phyloP scores from a whole-genome alignment of 2,329 filamentous ascomycete genomes.

The Fusarium siculi region DNA sequence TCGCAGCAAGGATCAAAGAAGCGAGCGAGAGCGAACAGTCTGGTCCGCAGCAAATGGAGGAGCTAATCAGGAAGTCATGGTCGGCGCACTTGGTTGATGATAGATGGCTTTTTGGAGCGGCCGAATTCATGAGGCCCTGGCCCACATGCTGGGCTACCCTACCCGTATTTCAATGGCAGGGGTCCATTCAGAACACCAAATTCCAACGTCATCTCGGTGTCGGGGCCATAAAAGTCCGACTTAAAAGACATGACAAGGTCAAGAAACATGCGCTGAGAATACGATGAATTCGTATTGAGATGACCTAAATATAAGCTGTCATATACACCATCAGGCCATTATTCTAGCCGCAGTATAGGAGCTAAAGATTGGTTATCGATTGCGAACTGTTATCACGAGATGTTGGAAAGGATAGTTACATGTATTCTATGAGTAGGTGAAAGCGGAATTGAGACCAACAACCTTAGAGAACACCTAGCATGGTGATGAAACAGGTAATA shows the following conservation, averaged over 20 bases:
- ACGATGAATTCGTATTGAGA: conserved; percentile 18
- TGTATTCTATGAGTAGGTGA: not conserved
- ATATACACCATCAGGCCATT: too few species aligned
- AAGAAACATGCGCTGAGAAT: not conserved
- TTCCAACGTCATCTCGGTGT: conserved; percentile 42
- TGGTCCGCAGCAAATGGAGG: conserved; percentile 3
- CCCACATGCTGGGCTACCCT: conserved; percentile 31
- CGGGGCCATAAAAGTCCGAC: conserved; percentile 40
- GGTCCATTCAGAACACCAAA: conserved; percentile 20
- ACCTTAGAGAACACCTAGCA: not conserved
- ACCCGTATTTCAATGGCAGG: conserved; percentile 30
- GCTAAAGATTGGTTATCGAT: not conserved
- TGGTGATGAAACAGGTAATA: rapidly evolving
- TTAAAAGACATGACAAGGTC: not conserved
- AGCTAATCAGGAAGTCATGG: conserved; percentile 26
- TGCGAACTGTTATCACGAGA: not conserved
- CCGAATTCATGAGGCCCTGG: conserved; percentile 37
- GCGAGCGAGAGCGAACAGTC: conserved; percentile 23
- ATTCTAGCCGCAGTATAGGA: not conserved
- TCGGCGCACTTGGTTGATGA: conserved; percentile 27
- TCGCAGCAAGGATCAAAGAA: conserved; percentile 6
- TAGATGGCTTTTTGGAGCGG: conserved; percentile 40
- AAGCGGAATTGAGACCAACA: not conserved
- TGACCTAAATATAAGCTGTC: not conserved
- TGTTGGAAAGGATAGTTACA: too few species aligned